Evolutionary conservation across 1,139 yeast species (phyloP), one percentile per base, ranked within the genome.

Genomic region (Groenewaldozyma sp.): DNA sequence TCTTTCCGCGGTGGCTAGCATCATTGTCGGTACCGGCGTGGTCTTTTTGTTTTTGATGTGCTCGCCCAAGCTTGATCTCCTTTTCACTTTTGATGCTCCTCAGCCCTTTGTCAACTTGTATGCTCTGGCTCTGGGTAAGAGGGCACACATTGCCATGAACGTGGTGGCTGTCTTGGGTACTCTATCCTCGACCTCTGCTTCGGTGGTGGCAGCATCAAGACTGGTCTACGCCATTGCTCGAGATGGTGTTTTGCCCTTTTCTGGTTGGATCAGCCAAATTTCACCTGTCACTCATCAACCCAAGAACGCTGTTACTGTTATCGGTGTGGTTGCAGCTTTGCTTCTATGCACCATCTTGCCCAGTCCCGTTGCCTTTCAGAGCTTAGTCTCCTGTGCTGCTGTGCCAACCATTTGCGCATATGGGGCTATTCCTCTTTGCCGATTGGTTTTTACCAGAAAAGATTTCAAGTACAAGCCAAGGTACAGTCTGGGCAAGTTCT

Each of bases 1-100:
- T 40, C 64, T 67, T 31, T 67, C 77, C 5, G 76, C 78, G 41
- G 47, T 69, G 11, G 71, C 65, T 6, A 82, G 83, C 16, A 73
- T 71, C 59, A 52, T 67, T 26, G 67, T 77, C 44, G 63, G 71
- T 40, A 65, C 76, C 40, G 73, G 73, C 34, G 59, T 72, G 31
- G 63, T 65, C 42, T 74, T 79, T 24, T 71, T 80, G 49, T 71
- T 77, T 56, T 64, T 65, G 45, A 67, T 70, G 37, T 53, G 57
- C 39, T 45, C 48, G 5, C 58, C 57, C 7, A 76, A 76, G 52
- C 56, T 76, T 28, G 63, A 54, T 7, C 50, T 65, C 13, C 63
- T 77, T 11, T 50, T 47, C 34, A 35, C 42, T 24, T 45, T 48
- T 27, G 45, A 41, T 14, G 51, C 54, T 19, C 57, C 58, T 3